A percentile compares a stretch with the other conserved stretches of the same genome.
Conservation (phyloP, 768 basidiomycete species). For the Calocybe gangraenosa region DNA sequence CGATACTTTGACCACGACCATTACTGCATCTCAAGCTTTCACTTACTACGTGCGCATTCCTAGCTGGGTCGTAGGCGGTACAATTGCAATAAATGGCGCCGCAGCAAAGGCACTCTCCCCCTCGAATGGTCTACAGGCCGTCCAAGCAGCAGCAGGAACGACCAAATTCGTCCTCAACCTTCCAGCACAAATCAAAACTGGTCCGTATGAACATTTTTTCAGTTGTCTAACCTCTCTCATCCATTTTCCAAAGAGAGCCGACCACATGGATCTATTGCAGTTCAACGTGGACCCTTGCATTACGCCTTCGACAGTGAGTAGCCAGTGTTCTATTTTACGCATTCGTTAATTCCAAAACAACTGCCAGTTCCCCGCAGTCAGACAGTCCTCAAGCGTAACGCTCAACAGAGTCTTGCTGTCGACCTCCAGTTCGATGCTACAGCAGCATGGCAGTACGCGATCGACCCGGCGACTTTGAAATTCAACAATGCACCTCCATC, state of each 20-base stretch:
- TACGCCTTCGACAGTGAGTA: slow-evolving; percentile 50
- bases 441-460: slow-evolving; percentile 48
- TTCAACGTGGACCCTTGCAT: slow-evolving; percentile 51
- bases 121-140: slow-evolving; percentile 39
- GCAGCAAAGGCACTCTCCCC: slow-evolving; percentile 33
- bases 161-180: slow-evolving; percentile 42
- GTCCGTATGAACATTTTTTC: slow-evolving; percentile 21
- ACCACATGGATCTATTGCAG: slow-evolving; percentile 47
- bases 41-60: slow-evolving; percentile 44
- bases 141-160: slow-evolving; percentile 35
- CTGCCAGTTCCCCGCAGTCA: slow-evolving; percentile 27
- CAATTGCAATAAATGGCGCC: slow-evolving; percentile 37
- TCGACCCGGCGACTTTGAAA: slow-evolving; percentile 41
- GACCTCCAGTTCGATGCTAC: slow-evolving; percentile 50
- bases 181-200: slow-evolving; percentile 43
- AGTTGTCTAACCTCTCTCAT: background rate
- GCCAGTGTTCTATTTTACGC: background rate
- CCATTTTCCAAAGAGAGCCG: slow-evolving; percentile 34
- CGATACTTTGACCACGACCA: slow-evolving; percentile 38
- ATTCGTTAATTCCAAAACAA: background rate
- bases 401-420: slow-evolving; percentile 38
- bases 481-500: slow-evolving; percentile 31
- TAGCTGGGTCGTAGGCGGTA: slow-evolving; percentile 42
- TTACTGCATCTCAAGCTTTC: slow-evolving; percentile 35
- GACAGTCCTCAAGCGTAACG: slow-evolving; percentile 36